A percentile compares a stretch with the other conserved stretches of the same genome.
Conservation (phyloP, 2,329 filamentous ascomycete species). For the Pseudogymnoascus sp. region DNA sequence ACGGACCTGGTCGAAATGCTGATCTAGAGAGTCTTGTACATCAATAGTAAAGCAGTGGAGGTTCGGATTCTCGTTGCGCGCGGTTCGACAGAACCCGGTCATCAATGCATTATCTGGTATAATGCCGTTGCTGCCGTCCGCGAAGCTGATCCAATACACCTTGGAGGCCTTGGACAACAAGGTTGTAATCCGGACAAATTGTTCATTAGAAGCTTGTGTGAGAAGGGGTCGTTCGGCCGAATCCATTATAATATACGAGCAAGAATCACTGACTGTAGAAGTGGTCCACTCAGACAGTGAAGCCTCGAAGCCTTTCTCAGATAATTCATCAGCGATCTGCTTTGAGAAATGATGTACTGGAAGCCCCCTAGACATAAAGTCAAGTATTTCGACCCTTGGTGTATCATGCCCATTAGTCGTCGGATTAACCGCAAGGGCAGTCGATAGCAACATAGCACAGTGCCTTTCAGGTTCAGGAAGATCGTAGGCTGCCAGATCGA, state of each 20-base stretch:
- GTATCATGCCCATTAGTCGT: background rate
- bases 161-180: background rate
- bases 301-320: background rate
- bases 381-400: background rate
- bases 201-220: background rate
- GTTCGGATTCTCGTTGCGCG: slow-evolving; percentile 13
- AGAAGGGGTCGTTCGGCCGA: background rate
- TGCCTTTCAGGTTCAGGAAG: background rate
- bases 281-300: background rate
- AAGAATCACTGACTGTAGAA: background rate
- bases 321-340: background rate
- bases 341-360: background rate
- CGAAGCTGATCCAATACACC: slow-evolving; percentile 11
- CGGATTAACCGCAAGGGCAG: background rate
- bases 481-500: slow-evolving; percentile 21
- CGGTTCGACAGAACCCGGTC: slow-evolving; percentile 14
- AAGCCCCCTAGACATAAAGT: background rate
- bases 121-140: slow-evolving; percentile 9
- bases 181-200: background rate
- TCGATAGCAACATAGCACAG: background rate
- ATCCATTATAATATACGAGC: background rate
- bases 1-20: background rate
- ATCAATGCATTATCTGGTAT: slow-evolving; percentile 14
- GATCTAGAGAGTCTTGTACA: slow-evolving; percentile 3
- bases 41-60: slow-evolving; percentile 16